Base-by-base conservation (phyloP, 768 basidiomycete genomes). In the Lactifluus piperatus region DNA sequence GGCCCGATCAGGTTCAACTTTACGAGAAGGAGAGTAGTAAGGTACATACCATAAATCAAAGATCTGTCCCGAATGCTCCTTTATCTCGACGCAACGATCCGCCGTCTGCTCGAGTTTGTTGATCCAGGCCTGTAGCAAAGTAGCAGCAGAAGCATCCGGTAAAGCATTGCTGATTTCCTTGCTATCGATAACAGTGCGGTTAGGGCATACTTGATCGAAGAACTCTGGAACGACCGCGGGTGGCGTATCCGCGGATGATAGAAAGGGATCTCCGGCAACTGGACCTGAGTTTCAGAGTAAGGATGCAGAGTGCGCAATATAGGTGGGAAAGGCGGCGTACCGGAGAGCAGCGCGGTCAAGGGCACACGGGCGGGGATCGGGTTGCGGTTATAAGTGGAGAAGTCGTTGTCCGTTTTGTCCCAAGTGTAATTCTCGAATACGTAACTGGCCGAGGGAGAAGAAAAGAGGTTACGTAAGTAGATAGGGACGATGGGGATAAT, bases 351-450 rank as follows among this genome's bases (percentile, higher is more conserved):
- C 0, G 78, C 78, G 0, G 80, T 78, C 14, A 84, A 65, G 4
- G 84, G 84, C 39, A 83, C 77, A 0, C 75, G 76, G 0, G 80
- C 74, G 30, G 82, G 80, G 57, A 81, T 80, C 4, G 70, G 61
- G 43, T 75, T 77, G n/a, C 77, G 79, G 53, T 80, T 77, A 66
- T 65, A 84, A 1, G 71, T 69, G 1, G 75, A 71, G 50, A 57
- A 51, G 8, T 77, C 75, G 9, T 71, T 68, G 0, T 71, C 71
- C 11, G 75, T 71, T 3, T 68, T 69, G 2, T 74, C 68, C 83
- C 82, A 84, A 0, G 80, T 80, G 62, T 80, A 83, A 52, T 84
- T 79, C 54, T 82, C 74, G 63, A 81, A 82, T 9, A 83, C 83
- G 36, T 71, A 73, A 5, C 77, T 76, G 43, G 13, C 27, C 10